A percentile compares a stretch with the other conserved stretches of the same genome.
phyloP scores from a whole-genome alignment of 2,329 filamentous ascomycete species.

The Penicillium sp. region DNA sequence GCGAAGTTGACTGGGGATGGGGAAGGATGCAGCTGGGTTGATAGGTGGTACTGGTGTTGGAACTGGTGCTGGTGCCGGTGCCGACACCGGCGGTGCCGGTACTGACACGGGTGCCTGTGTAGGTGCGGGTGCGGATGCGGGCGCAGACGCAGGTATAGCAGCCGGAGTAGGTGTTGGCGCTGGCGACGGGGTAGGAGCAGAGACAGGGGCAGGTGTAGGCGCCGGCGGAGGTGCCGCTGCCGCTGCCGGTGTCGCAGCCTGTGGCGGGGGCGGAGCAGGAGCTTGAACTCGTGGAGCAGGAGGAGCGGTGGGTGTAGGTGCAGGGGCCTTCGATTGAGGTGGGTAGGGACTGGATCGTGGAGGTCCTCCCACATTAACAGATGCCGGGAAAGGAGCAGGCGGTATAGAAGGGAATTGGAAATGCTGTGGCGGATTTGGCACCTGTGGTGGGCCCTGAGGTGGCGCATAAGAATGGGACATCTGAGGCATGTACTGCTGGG shows the following conservation, averaged over 20 bases:
- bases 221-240: constrained; percentile 13
- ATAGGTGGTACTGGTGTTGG: constrained; percentile 17
- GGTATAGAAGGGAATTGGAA: constrained; percentile 40
- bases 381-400: constrained; percentile 32
- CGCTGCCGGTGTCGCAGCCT: constrained; percentile 8
- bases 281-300: constrained; percentile 12
- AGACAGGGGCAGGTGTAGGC: constrained; percentile 17
- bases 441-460: constrained; percentile 23
- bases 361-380: constrained; percentile 23
- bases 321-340: constrained; percentile 18
- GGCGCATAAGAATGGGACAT: constrained; percentile 32
- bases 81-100: constrained; percentile 6
- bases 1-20: constrained; percentile 37
- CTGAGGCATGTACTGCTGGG: constrained; percentile 38
- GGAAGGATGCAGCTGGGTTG: constrained; percentile 29
- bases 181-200: constrained; percentile 17
- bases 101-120: constrained; percentile 16
- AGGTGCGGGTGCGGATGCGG: constrained; percentile 2
- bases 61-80: constrained; percentile 19
- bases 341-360: constrained; percentile 25
- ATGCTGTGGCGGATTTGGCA: constrained; percentile 33
- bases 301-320: constrained; percentile 10
- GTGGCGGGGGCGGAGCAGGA: constrained; percentile 19
- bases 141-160: constrained; percentile 8
- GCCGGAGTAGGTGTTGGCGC: constrained; percentile 7